phyloP scores from a whole-genome alignment of 1,284 basidiomycete genomes.

The Ceratobasidium theobromae region DNA sequence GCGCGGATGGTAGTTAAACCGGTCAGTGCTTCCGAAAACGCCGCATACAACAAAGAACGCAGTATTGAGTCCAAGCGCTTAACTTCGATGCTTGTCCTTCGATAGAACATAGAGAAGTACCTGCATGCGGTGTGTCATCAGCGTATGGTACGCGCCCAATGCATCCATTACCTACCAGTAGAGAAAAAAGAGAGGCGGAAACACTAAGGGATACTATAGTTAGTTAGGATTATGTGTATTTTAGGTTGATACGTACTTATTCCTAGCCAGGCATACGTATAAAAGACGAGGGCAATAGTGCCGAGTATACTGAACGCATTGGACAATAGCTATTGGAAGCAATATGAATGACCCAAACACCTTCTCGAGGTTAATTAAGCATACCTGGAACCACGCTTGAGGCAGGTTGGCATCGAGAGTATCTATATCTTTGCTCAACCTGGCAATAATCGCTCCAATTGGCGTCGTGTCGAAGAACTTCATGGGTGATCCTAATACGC shows the following conservation, averaged over 20 bases:
- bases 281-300: slow-evolving; percentile 60
- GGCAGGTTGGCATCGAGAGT: slow-evolving; percentile 47
- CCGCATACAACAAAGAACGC: slow-evolving; percentile 63
- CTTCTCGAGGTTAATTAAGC: slow-evolving; percentile 32
- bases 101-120: slow-evolving; percentile 53
- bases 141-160: slow-evolving; percentile 27
- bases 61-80: slow-evolving; percentile 71
- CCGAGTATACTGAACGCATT: slow-evolving; percentile 55
- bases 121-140: slow-evolving; percentile 30
- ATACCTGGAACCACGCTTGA: slow-evolving; percentile 37
- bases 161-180: slow-evolving; percentile 37
- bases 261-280: slow-evolving; percentile 62
- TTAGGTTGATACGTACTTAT: slow-evolving; percentile 36
- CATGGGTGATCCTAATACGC: slow-evolving; percentile 66
- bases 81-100: slow-evolving; percentile 61
- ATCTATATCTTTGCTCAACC: slow-evolving; percentile 60
- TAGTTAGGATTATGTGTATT: neutral
- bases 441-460: slow-evolving; percentile 60
- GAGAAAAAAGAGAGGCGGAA: slow-evolving; percentile 41
- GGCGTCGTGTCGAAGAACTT: slow-evolving; percentile 85
- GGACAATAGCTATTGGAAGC: slow-evolving; percentile 47
- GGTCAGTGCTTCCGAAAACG: slow-evolving; percentile 60
- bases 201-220: slow-evolving; percentile 45
- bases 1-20: slow-evolving; percentile 66
- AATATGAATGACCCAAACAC: neutral